Evolutionary conservation across 2,329 filamentous ascomycete species (phyloP), one percentile per base, ranked within the genome.

Genomic region (Aspergillus quadricinctus): DNA sequence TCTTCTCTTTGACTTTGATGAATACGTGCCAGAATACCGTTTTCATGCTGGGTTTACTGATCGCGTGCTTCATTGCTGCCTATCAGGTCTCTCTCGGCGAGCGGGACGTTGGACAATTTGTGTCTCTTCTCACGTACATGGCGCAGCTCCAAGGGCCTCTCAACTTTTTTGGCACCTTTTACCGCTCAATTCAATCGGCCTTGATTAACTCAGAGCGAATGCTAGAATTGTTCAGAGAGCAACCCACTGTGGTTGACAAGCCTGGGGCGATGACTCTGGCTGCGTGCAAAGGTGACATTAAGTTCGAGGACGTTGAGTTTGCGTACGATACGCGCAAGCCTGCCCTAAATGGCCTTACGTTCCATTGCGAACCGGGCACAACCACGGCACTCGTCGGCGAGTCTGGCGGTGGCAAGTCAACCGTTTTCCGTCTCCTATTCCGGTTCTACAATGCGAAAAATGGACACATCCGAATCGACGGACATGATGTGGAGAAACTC

Each of bases 181-280:
- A 97, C 74, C 85, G 93, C 51, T 94, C 92, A 59, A 93, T 97
- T 5, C 94, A 97, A 75, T 94, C 92, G 65, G 90, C 93, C 53
- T 90, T 99, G 88, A 97, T 99, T 69, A 97, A 95, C 57, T 92
- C 93, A 4, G 94, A 99, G 79, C 87, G 94, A 19, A 87, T 99
- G 72, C 78, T 99, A 54, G 94, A 97, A 74, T 80, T 99, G 19
- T 97, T 99, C 83, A 96, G 96, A 74, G 94, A 97, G 67, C 86
- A 91, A 66, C 93, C 94, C 0, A 96, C 91, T 0, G 93, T 99
- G 28, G 81, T 93, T 7, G 94, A 99, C 71, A 81, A 81, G 17
- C 85, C 87, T 0, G 78, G 81, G 53, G 90, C 88, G 1, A 74
- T 78, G 49, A 77, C 82, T 0, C 75, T 97, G 58, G 74, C 80